Percentiles rank a stretch among this genome's conserved stretches.
These are phyloP conservation scores for Alternaria arbusti DNA, from an alignment of 2,329 filamentous ascomycete species.

Conservation along the genomic window DNA sequence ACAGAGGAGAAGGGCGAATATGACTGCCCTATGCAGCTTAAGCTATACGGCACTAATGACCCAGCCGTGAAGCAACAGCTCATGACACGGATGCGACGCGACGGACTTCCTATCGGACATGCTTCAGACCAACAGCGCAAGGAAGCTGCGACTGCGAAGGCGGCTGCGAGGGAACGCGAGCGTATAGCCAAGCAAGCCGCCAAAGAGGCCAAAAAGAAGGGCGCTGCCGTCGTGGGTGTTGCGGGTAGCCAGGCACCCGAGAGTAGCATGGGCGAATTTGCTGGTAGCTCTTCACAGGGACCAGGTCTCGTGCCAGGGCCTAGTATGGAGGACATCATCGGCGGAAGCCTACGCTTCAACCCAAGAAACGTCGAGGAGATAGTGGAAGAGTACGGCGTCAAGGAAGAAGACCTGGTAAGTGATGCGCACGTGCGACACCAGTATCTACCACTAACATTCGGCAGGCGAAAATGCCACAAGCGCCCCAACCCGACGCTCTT, in stretches of 20 bases:
- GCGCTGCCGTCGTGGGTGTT: slow-evolving; percentile 30
- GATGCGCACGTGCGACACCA: neutral
- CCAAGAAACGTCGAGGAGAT: slow-evolving; percentile 69
- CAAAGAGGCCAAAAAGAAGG: slow-evolving; percentile 37
- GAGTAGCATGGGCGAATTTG: slow-evolving; percentile 33
- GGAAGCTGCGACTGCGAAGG: slow-evolving; percentile 62
- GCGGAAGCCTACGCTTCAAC: slow-evolving; percentile 70
- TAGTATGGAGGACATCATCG: slow-evolving; percentile 68
- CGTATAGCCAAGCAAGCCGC: slow-evolving; percentile 52
- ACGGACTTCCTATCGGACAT: slow-evolving; percentile 62
- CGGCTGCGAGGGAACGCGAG: slow-evolving; percentile 63
- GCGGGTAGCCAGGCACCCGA: slow-evolving; percentile 25
- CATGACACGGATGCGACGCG: slow-evolving; percentile 67
- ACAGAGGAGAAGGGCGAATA: slow-evolving; percentile 69
- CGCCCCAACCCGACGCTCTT: slow-evolving; percentile 69
- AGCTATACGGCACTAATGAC: slow-evolving; percentile 71
- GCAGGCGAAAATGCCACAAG: slow-evolving; percentile 70
- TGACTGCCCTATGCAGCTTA: slow-evolving; percentile 75
- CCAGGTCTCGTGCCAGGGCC: slow-evolving; percentile 47
- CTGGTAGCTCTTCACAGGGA: slow-evolving; percentile 32
- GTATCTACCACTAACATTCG: slow-evolving; percentile 12
- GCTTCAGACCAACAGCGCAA: slow-evolving; percentile 55
- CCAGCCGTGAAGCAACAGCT: slow-evolving; percentile 60
- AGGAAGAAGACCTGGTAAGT: slow-evolving; percentile 67
- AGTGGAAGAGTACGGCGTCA: slow-evolving; percentile 72